Evolutionary conservation across 352 stramenopile species (phyloP).

Genomic region (Phytophthora sp.): DNA sequence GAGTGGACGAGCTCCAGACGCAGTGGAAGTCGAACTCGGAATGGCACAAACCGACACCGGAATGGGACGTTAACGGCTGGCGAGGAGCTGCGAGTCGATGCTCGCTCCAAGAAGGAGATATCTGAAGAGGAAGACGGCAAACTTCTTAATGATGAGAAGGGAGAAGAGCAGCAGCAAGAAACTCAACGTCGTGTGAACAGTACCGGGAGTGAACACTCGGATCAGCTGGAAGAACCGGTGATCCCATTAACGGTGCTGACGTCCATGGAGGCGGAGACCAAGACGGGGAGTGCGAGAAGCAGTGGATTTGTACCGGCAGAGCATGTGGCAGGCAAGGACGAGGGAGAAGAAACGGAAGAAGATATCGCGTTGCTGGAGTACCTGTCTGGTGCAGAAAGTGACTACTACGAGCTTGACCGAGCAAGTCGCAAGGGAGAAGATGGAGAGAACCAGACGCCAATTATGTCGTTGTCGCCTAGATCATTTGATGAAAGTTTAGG

Average conservation of each 20-base stretch:
- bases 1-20: conserved; percentile 38
- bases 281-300: conserved; percentile 5
- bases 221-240: conserved; percentile 21
- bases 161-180: background rate
- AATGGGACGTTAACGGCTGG: background rate
- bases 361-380: conserved; percentile 42
- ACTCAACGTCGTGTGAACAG: conserved; percentile 1
- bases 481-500: conserved; percentile 31
- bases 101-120: background rate
- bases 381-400: conserved; percentile 34
- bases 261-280: conserved; percentile 27
- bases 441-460: conserved; percentile 12
- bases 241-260: conserved; percentile 24
- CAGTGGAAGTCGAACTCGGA: conserved; percentile 12
- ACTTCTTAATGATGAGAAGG: background rate
- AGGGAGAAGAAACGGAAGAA: conserved; percentile 34
- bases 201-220: conserved; percentile 12
- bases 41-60: background rate
- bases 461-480: conserved; percentile 31
- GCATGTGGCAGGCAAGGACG: conserved; percentile 22
- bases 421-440: conserved; percentile 35
- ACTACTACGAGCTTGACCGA: conserved; percentile 36
- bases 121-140: background rate
- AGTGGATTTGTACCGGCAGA: conserved; percentile 1
- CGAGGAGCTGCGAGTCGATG: conserved; percentile 23